A percentile compares a stretch with the other conserved stretches of the same genome.
Conservation (phyloP, 2,329 filamentous ascomycete species). For the Ampelomyces quisqualis region DNA sequence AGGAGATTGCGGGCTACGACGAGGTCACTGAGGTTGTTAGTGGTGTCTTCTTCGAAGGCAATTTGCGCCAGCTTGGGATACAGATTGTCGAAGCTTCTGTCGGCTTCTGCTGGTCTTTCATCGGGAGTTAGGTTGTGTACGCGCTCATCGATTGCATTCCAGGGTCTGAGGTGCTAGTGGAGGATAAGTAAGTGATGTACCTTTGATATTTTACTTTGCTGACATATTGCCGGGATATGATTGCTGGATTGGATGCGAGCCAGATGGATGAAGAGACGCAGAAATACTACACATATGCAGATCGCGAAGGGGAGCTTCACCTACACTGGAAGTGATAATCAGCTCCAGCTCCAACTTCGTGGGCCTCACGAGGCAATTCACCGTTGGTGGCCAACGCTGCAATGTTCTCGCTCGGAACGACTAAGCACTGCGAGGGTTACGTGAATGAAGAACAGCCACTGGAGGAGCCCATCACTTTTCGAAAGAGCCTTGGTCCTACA, state of each 20-base stretch:
- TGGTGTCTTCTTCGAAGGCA: conserved; percentile 57
- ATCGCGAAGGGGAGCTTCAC: conserved; percentile 30
- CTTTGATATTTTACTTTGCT: not conserved
- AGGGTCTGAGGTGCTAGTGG: conserved; percentile 54
- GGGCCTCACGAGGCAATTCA: no score
- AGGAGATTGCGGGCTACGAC: conserved; percentile 56
- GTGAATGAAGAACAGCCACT: no score
- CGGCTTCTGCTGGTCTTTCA: conserved; percentile 55
- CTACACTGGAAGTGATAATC: no score
- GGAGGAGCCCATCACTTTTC: no score
- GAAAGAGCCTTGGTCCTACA: no score
- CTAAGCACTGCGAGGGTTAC: no score
- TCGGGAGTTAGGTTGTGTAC: conserved; percentile 52
- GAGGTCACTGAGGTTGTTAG: conserved; percentile 52
- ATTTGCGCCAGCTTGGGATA: conserved; percentile 52
- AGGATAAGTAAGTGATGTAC: conserved; percentile 55
- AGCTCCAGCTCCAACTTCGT: no score
- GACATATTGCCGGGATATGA: conserved; percentile 45
- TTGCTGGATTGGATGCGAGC: conserved; percentile 52
- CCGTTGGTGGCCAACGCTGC: no score
- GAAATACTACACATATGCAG: conserved; percentile 41
- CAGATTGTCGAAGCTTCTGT: conserved; percentile 55
- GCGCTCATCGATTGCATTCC: conserved; percentile 56
- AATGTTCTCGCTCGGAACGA: no score
- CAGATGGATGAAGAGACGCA: conserved; percentile 53